Evolutionary conservation across 768 basidiomycete genomes (phyloP), one percentile per base, ranked within the genome.

Genomic region (Amanita subjunquillea): DNA sequence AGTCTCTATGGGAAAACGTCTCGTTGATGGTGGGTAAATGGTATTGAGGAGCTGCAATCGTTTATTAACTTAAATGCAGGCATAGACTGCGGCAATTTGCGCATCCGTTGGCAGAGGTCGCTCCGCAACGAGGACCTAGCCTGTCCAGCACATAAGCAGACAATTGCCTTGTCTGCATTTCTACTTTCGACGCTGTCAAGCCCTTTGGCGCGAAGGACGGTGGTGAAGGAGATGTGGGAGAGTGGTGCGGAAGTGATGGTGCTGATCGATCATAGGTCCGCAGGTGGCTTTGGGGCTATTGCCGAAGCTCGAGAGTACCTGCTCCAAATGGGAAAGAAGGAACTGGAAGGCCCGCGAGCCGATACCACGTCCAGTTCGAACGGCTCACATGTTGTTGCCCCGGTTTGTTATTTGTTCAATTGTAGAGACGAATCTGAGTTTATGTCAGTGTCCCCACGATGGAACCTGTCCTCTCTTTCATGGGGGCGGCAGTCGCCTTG

Each of bases 161-260:
- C 77, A 13, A 59, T 97, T 25, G 91, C 88, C 2, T 62, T 99
- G 29, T 91, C 89, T 15, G 87, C 93, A 1, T 98, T 96, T 69
- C 74, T 83, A 63, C 69, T 99, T 1, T 83, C 87, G n/a, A 78
- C 87, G 17, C 69, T 92, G 15, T 69, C 82, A 4, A 80, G 76
- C 2, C 64, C 79, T 38, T 59, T 82, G 15, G 76, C 80, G 7
- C 76, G 85, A 55, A 85, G 81, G 67, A 68, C 73, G 2, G 62
- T 91, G 42, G 74, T 94, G 25, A 82, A 84, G 61, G 81, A 89
- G 59, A 87, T 97, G 75, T 97, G 93, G 93, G 77, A 87, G 43
- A 91, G 90, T 59, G 91, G 90, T 41, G 92, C 92, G 20, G 80
- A 87, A 61, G 78, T 82, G 22, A 82, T 96, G 45, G 89, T 94